Conservation (phyloP, 2,329 filamentous ascomycete genomes). For the Colletotrichum acutatum region DNA sequence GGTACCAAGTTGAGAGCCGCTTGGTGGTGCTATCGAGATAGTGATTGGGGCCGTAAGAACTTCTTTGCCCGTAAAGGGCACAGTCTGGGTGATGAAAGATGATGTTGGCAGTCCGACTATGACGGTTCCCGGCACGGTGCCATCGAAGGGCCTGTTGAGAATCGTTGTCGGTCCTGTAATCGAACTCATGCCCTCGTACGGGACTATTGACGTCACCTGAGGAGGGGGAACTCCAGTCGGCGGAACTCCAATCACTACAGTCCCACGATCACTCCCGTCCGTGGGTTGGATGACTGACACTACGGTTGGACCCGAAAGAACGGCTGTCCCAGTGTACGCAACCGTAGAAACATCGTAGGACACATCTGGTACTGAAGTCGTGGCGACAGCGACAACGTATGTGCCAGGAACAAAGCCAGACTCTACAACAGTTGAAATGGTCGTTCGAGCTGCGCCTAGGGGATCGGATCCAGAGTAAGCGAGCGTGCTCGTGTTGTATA, state of each 20-base stretch:
- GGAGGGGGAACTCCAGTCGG: constrained; percentile 12
- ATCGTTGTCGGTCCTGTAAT: constrained; percentile 24
- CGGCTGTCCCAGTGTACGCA: constrained; percentile 10
- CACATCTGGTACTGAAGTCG: not conserved
- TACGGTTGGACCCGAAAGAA: constrained; percentile 2
- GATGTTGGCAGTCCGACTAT: constrained; percentile 7
- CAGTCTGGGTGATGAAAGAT: constrained; percentile 4
- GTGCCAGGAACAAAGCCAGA: constrained; percentile 13
- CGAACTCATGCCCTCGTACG: not conserved
- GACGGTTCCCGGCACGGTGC: not conserved
- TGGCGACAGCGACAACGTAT: constrained; percentile 5
- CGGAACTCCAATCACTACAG: constrained; percentile 25
- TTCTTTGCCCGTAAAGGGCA: not conserved
- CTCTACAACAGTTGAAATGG: constrained; percentile 26
- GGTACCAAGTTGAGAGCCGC: constrained; percentile 21
- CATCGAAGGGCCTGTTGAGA: constrained; percentile 12
- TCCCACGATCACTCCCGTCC: constrained; percentile 10
- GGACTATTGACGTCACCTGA: constrained; percentile 25
- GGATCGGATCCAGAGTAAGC: constrained; percentile 11
- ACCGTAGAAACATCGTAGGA: constrained; percentile 18
- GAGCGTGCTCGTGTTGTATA: constrained; percentile 19
- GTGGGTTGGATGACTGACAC: constrained; percentile 22
- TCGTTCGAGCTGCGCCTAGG: not conserved
- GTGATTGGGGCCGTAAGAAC: not conserved
- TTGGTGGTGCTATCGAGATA: constrained; percentile 14